phyloP scores from a whole-genome alignment of 2,329 filamentous ascomycete species.

The Coniochaeta prunicola region DNA sequence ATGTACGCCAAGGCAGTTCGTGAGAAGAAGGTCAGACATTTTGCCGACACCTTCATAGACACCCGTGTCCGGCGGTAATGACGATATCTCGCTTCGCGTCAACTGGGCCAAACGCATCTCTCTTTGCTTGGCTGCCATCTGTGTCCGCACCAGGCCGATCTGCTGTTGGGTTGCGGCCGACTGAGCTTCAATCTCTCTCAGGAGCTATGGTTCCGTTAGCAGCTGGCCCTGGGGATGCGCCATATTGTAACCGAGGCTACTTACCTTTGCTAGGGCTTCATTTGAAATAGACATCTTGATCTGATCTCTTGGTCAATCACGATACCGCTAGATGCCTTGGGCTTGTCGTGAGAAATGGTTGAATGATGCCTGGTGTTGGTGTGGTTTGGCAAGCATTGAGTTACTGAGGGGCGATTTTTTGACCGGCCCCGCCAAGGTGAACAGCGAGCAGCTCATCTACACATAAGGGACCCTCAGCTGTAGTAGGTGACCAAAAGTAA shows the following conservation, averaged over 20 bases:
- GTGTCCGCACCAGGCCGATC: conserved; percentile 75
- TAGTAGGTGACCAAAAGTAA: too few relatives aligned
- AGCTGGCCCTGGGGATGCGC: not conserved
- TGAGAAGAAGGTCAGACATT: conserved; percentile 56
- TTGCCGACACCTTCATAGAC: conserved; percentile 96
- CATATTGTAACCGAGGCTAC: conserved; percentile 6
- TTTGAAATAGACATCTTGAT: conserved; percentile 82
- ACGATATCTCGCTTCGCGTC: conserved; percentile 75
- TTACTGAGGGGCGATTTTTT: not conserved
- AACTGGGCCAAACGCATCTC: conserved; percentile 85
- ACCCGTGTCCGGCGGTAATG: conserved; percentile 65
- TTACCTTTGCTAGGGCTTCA: conserved; percentile 86
- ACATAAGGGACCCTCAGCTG: too few relatives aligned
- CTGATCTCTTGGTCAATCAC: not conserved
- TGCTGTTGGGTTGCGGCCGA: conserved; percentile 86
- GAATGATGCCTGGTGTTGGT: not conserved
- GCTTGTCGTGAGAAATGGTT: not conserved
- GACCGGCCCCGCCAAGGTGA: not conserved
- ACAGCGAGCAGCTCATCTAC: too few relatives aligned
- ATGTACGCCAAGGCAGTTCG: not conserved
- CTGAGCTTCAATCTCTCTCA: conserved; percentile 90
- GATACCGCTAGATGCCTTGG: not conserved
- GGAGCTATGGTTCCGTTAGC: conserved; percentile 51
- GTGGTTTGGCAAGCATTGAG: not conserved
- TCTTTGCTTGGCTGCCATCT: conserved; percentile 78